These are phyloP conservation scores for Mycena latifolia DNA, from an alignment of 768 basidiomycete species.

Conservation along the genomic window DNA sequence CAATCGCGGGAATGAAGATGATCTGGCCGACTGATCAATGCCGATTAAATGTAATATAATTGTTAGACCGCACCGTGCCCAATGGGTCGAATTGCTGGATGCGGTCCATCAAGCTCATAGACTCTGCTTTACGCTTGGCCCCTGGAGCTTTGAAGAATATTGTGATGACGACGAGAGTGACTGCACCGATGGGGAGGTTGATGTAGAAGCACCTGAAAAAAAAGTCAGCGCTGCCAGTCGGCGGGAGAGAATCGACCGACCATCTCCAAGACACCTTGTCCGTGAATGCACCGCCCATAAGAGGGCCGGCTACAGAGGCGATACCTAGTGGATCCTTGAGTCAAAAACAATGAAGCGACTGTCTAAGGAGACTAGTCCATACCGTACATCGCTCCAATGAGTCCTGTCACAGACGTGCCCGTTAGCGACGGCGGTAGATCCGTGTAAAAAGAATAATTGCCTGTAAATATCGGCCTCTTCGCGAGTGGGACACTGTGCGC, in stretches of 20 bases:
- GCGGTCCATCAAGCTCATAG: conserved; percentile 24
- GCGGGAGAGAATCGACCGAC: conserved; percentile 44
- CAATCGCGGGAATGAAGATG: conserved; percentile 33
- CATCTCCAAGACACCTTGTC: conserved; percentile 45
- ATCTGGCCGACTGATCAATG: conserved; percentile 3
- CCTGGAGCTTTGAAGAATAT: not conserved
- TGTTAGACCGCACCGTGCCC: conserved; percentile 26
- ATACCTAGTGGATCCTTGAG: no score
- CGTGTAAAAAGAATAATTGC: no score
- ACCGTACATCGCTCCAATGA: no score
- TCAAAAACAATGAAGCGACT: no score
- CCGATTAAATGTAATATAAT: conserved; percentile 21
- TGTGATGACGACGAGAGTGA: not conserved
- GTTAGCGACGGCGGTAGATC: no score
- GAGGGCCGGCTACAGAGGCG: no score
- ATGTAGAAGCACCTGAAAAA: not conserved
- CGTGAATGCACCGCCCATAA: conserved; percentile 9
- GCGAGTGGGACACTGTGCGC: conserved; percentile 7
- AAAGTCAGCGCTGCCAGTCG: not conserved
- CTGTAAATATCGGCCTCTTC: conserved; percentile 22
- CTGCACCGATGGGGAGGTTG: not conserved
- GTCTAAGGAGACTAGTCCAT: no score
- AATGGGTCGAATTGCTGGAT: no score
- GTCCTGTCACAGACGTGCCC: no score
- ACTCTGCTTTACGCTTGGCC: not conserved